These are phyloP conservation scores for Cladosporium sp. DNA, from an alignment of 2,329 filamentous ascomycete genomes.

Conservation along the genomic window DNA sequence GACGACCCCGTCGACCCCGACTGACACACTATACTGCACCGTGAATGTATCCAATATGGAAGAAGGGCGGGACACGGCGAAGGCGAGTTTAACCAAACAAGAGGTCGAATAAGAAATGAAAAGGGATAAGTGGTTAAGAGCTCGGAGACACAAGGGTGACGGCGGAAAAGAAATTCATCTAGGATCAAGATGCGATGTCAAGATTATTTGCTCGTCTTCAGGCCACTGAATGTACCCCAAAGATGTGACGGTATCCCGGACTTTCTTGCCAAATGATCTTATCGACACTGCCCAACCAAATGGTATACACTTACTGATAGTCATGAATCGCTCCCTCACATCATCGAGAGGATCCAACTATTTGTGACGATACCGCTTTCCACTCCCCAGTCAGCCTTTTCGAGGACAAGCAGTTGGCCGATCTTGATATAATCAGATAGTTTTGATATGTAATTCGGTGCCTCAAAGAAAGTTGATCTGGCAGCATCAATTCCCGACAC, in stretches of 20 bases:
- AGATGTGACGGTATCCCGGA: neutral
- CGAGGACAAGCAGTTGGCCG: constrained; percentile 17
- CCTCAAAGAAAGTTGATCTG: constrained; percentile 8
- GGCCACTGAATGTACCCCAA: neutral
- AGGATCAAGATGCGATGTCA: too few relatives aligned
- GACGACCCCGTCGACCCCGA: too few relatives aligned
- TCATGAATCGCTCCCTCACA: neutral
- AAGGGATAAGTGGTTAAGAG: too few relatives aligned
- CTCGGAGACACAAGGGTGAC: too few relatives aligned
- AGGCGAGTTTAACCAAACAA: too few relatives aligned
- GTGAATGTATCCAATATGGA: too few relatives aligned
- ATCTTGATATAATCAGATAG: constrained; percentile 21
- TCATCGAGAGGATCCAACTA: neutral
- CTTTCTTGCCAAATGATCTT: neutral
- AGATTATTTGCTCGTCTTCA: too few relatives aligned
- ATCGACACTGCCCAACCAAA: neutral
- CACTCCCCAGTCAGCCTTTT: constrained; percentile 10
- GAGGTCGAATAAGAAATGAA: too few relatives aligned
- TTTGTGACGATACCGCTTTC: neutral
- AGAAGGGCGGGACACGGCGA: too few relatives aligned
- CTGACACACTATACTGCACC: too few relatives aligned
- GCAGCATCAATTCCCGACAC: constrained; percentile 13
- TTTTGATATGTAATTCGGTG: constrained; percentile 13
- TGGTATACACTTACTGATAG: neutral
- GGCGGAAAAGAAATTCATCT: too few relatives aligned